These are phyloP conservation scores for Phytophthora boehmeriae DNA, from an alignment of 352 stramenopile species.

Conservation along the genomic window DNA sequence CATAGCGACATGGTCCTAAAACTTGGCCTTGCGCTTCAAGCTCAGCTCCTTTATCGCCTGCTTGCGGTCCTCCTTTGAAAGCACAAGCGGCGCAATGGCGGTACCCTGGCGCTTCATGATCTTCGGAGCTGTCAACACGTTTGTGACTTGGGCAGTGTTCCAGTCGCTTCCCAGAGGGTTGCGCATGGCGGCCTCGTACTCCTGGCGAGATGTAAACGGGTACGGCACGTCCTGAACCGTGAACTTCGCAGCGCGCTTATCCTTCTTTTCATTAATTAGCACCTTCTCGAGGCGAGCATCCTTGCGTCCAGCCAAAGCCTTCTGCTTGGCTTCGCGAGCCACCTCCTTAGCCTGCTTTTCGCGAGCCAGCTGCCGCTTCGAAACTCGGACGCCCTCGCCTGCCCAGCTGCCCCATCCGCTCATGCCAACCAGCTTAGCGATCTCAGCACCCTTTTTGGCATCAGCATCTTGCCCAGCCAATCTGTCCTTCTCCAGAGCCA, in stretches of 20 bases:
- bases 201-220: conserved; percentile 95
- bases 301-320: conserved; percentile 68
- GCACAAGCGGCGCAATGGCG: conserved; percentile 93
- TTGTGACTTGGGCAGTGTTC: conserved; percentile 93
- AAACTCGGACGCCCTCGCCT: conserved; percentile 77
- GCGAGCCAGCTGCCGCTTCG: conserved; percentile 84
- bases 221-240: conserved; percentile 94
- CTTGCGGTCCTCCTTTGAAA: conserved; percentile 88
- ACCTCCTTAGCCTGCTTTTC: conserved; percentile 78
- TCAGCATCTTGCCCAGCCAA: conserved; percentile 67
- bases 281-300: conserved; percentile 74
- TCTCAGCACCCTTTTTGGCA: conserved; percentile 78
- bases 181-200: conserved; percentile 98
- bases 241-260: conserved; percentile 89
- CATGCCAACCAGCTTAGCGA: conserved; percentile 83
- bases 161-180: conserved; percentile 94
- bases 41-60: conserved; percentile 77
- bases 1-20: conserved; percentile 38
- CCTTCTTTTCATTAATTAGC: conserved; percentile 89
- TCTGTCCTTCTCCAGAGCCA: conserved; percentile 92
- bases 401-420: conserved; percentile 93
- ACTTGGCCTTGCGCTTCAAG: conserved; percentile 86
- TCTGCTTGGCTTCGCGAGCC: conserved; percentile 71
- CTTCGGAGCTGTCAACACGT: conserved; percentile 93
- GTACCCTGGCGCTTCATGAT: conserved; percentile 93